These are phyloP conservation scores for Lolium rigidum DNA, from an alignment of 176 grass and related monocot genomes.

Conservation along the genomic window DNA sequence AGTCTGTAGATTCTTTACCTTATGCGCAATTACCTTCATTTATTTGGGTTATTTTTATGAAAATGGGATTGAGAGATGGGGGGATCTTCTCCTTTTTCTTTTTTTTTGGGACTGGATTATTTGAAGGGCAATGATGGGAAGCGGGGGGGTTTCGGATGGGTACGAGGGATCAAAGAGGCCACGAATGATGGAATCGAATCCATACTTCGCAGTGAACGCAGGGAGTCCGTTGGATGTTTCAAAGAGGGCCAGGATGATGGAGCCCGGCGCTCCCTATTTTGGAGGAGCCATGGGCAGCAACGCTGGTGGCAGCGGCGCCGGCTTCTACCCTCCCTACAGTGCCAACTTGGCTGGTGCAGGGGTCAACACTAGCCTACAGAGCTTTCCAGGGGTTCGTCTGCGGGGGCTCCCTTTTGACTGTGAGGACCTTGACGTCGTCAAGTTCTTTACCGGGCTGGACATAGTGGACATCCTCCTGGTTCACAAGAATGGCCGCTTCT, in stretches of 20 bases:
- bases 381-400: slow-evolving; percentile 77
- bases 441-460: slow-evolving; percentile 85
- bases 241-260: slow-evolving; percentile 79
- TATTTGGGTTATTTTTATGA: slow-evolving; percentile 68
- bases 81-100: slow-evolving; percentile 85
- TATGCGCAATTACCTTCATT: slow-evolving; percentile 30
- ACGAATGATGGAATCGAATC: slow-evolving; percentile 99
- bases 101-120: slow-evolving; percentile 74
- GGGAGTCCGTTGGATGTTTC: slow-evolving; percentile 65
- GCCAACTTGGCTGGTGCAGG: slow-evolving; percentile 54
- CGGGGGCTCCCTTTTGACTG: slow-evolving; percentile 94
- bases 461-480: slow-evolving; percentile 82
- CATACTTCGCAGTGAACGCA: slow-evolving; percentile 96
- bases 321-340: slow-evolving; percentile 57
- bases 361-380: slow-evolving; percentile 54
- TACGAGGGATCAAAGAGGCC: slow-evolving; percentile 96
- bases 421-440: slow-evolving; percentile 80
- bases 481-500: slow-evolving; percentile 84
- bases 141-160: slow-evolving; percentile 92
- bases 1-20: slow-evolving; percentile 24
- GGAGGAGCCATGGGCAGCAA: slow-evolving; percentile 51
- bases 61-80: slow-evolving; percentile 85
- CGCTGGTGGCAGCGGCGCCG: slow-evolving; percentile 29
- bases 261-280: slow-evolving; percentile 64
- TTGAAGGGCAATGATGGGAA: slow-evolving; percentile 91